phyloP scores from a whole-genome alignment of 202 grass and related monocot species.

The Hordeum pubiflorum region DNA sequence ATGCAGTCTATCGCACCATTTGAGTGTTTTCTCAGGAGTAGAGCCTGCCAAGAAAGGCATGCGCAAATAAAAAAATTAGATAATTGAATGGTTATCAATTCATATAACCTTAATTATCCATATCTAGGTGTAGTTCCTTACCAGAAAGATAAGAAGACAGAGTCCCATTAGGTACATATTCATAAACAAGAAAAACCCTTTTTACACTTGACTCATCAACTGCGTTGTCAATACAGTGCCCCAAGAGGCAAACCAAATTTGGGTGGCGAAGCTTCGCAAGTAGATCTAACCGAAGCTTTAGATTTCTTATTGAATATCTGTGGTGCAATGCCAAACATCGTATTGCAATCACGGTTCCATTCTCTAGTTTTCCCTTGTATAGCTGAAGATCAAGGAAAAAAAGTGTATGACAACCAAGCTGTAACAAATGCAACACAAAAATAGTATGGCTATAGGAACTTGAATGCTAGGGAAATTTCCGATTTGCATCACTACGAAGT shows the following conservation, averaged over 20 bases:
- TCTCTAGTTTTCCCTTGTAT: constrained; percentile 87
- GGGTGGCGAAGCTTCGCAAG: constrained; percentile 84
- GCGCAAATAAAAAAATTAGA: constrained; percentile 22
- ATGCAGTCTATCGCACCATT: constrained; percentile 70
- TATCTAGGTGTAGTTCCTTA: constrained; percentile 27
- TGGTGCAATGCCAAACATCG: constrained; percentile 86
- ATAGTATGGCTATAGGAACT: background rate
- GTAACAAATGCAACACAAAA: background rate
- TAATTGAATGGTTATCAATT: background rate
- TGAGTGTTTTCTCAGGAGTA: constrained; percentile 66
- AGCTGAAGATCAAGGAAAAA: constrained; percentile 55
- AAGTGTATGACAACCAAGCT: background rate
- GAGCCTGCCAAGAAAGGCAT: constrained; percentile 37
- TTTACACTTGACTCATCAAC: constrained; percentile 68
- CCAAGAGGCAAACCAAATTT: constrained; percentile 86
- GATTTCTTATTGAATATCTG: constrained; percentile 81
- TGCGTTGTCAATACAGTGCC: constrained; percentile 66
- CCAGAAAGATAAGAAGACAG: constrained; percentile 72
- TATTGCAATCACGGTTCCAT: constrained; percentile 74
- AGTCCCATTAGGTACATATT: constrained; percentile 59
- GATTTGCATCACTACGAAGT: background rate
- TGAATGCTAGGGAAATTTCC: background rate
- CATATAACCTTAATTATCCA: background rate
- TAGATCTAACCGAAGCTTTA: constrained; percentile 90
- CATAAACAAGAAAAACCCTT: constrained; percentile 91